Evolutionary conservation across 352 stramenopile genomes (phyloP), one percentile per base, ranked within the genome.

Genomic region (Phytophthora fragariaefolia): DNA sequence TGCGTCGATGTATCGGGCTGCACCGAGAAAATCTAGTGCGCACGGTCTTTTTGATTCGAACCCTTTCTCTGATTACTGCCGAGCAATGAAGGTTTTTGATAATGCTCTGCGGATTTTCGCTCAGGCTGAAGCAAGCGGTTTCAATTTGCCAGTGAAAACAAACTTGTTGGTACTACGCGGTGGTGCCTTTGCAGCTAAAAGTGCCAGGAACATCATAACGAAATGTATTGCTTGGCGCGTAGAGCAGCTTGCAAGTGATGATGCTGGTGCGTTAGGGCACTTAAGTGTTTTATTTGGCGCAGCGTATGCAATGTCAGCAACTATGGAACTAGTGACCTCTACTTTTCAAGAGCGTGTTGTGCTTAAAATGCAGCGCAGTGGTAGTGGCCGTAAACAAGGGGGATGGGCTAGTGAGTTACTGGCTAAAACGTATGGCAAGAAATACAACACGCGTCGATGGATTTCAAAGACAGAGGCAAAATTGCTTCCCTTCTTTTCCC

Each of bases 321-420:
- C 70, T 4, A 82, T 91, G 71, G 74, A 86, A 20, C 45, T 30
- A 0, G 69, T 87, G 13, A 65, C 73, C n/a, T 54, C 49, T 7
- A 76, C 69, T 6, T 93, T 89, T 36, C 82, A 91, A 48, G 83
- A 93, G 40, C 73, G 80, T 10, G 73, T 91, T 0, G 56, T 87
- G 43, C 34, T 93, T 23, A 91, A 90, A 58, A 89, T 93, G 76
- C 85, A 93, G 58, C 58, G 47, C 26, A 74, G 75, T 60, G 63
- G 63, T 42, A 65, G 68, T 26, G 71, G 54, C 30, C 73, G 73
- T 0, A 63, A 53, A 45, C 54, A 64, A 30, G 68, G 67, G 56
- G 66, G 79, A 12, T 92, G 85, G 85, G 42, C 67, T 9, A 90
- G 64, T 46, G 74, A 81, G 9, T 63, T 93, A 26, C 65, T 93